These are phyloP conservation scores for Coniochaeta hoffmannii DNA, from an alignment of 2,329 filamentous ascomycete genomes.

Conservation along the genomic window DNA sequence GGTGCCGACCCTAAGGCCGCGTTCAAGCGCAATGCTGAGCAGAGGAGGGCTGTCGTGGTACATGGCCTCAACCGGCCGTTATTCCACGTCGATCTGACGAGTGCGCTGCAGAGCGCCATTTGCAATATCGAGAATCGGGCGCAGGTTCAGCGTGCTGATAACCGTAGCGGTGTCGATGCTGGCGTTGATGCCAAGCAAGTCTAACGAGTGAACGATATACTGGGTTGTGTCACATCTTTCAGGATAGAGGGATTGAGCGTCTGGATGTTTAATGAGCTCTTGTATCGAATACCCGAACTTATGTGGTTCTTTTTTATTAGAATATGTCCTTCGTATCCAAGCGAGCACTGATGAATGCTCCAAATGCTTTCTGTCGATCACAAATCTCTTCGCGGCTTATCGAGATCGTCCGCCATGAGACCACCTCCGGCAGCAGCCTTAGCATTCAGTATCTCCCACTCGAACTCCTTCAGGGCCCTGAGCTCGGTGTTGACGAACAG, in stretches of 20 bases:
- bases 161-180: too few relatives aligned
- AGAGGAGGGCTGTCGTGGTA: conserved; percentile 50
- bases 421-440: conserved; percentile 32
- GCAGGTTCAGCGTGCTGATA: conserved; percentile 17
- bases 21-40: neutral
- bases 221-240: neutral
- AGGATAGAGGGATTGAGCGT: neutral
- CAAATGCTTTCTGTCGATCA: neutral
- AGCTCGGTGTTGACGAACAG: conserved; percentile 83
- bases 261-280: neutral
- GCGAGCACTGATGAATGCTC: neutral
- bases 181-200: neutral
- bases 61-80: conserved; percentile 83
- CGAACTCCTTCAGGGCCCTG: conserved; percentile 78
- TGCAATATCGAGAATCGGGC: conserved; percentile 61
- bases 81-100: conserved; percentile 90
- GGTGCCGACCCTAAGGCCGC: conserved; percentile 22
- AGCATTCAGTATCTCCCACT: conserved; percentile 81
- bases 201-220: neutral
- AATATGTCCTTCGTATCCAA: neutral
- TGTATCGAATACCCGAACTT: neutral
- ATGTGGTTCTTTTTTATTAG: neutral
- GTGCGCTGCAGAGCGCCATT: conserved; percentile 80
- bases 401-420: neutral
- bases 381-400: neutral